Base-by-base conservation (phyloP, 306 rosid genomes). In the Lotus japonicus region DNA sequence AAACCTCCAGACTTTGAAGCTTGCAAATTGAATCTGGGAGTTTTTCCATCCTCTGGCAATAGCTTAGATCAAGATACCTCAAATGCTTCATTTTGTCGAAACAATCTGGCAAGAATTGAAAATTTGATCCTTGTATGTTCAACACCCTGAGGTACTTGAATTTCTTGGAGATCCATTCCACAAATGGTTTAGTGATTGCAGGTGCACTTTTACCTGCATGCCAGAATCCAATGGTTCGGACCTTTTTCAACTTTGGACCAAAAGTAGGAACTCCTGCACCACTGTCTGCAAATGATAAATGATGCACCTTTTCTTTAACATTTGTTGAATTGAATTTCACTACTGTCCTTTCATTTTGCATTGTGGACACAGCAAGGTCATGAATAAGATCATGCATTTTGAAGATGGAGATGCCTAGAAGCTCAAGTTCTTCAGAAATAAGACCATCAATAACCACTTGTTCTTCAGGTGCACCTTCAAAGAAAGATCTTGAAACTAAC, bases 381-480 rank as follows among this genome's bases (percentile, higher is more conserved):
- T 72, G 68, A 41, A 72, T n/a, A 51, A 72, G 77, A 72, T 72
- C 77, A 11, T 72, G 77, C 70, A 61, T 72, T 50, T 72, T 72
- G 41, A 50, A 72, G 46, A 5, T 38, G 8, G 46, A 38, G 19
- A 72, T 51, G 43, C 77, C 70, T 21, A 71, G 68, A 59, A 33
- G 76, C 43, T 71, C 65, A 60, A 71, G 76, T 21, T 71, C 76
- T 58, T 71, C 76, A 4, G 31, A 48, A 49, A 71, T 59, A 59
- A 71, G 76, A 36, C 68, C 76, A 51, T 71, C 76, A 6, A 71
- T 62, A 19, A 71, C 76, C 5, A 71, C 28, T 15, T 48, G 76
- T 31, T 71, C 68, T 59, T 71, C 76, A 13, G 60, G 35, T 19
- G 58, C 76, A 36, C 17, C 21, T 71, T 71, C 61, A 60, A 71